Base-by-base conservation (phyloP, 805 yeast genomes). In the Metschnikowia santaceciliae region DNA sequence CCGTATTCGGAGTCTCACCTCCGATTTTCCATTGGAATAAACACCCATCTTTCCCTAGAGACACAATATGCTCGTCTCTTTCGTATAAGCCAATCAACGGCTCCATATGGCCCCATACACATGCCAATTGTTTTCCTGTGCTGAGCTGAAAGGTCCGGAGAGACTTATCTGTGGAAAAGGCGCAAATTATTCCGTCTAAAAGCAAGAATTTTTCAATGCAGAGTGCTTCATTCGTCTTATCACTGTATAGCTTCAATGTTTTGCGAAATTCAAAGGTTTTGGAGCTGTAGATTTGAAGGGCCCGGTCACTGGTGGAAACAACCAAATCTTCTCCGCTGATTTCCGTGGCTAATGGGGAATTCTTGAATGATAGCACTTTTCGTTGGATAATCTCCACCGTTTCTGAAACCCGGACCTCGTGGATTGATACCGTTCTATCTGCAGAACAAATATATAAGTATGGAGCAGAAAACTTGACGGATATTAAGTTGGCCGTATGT, bases 371-470 rank as follows among this genome's bases (percentile, higher is more conserved):
- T 6, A 84, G 66, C 0, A 77, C 70, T 57, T 79, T 80, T 30
- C 78, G 79, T 42, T 71, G 75, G 37, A 43, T 11, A 34, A 65
- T 48, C 68, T 54, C 42, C 7, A 53, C 40, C 48, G 2, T 56
- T 59, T 14, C 63, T 17, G 26, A 34, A 3, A 39, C 42, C 23
- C 36, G 36, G 2, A 76, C 59, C 42, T 64, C 69, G 63, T 83
- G 87, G 4, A 83, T 63, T 0, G 86, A 76, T 0, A 84, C 61
- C 0, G 84, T 78, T 53, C 89, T 66, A 63, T 85, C 90, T 1
- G 83, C 72, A 0, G 90, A 83, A 42, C 84, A 76, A 1, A 81
- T 82, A 49, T 72, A 74, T 3, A 84, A 59, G 48, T 65, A 60
- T 4, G 60, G 55, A 14, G 67, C 65, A 3, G 56, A 44, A 41